These are phyloP conservation scores for Candida yuanshanica DNA, from an alignment of 805 yeast genomes.

Conservation along the genomic window DNA sequence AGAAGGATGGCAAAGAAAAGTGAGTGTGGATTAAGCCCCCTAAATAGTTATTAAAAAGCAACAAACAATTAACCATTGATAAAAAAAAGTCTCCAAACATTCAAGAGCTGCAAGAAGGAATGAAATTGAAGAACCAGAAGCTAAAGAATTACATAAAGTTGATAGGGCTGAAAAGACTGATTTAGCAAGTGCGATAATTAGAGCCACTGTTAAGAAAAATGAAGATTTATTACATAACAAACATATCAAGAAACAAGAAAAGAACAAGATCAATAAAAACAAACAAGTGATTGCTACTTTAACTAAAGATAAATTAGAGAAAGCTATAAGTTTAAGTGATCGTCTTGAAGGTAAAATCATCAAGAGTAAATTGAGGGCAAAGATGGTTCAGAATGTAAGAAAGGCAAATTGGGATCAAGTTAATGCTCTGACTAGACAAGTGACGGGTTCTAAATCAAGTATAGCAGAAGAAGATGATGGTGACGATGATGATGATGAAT, in stretches of 20 bases:
- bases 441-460: slow-evolving; percentile 1
- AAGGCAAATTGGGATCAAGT: slow-evolving; percentile 71
- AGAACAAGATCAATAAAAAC: slow-evolving; percentile 23
- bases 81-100: slow-evolving; percentile 45
- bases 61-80: not conserved
- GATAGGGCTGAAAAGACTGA: slow-evolving; percentile 60
- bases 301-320: slow-evolving; percentile 37
- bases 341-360: slow-evolving; percentile 56
- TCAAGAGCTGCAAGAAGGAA: slow-evolving; percentile 79
- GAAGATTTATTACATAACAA: slow-evolving; percentile 56
- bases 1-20: slow-evolving; percentile 25
- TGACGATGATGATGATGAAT: slow-evolving; percentile 9
- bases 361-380: slow-evolving; percentile 59
- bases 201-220: slow-evolving; percentile 61
- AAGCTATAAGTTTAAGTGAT: slow-evolving; percentile 48
- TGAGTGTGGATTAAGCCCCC: slow-evolving; percentile 6
- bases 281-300: slow-evolving; percentile 26
- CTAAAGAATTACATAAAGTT: slow-evolving; percentile 42
- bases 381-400: slow-evolving; percentile 53
- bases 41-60: not conserved
- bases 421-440: slow-evolving; percentile 40
- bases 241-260: slow-evolving; percentile 33
- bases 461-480: not conserved
- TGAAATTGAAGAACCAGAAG: slow-evolving; percentile 39
- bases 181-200: slow-evolving; percentile 55